phyloP scores from a whole-genome alignment of 352 stramenopile species.

The Globisporangium splendens region DNA sequence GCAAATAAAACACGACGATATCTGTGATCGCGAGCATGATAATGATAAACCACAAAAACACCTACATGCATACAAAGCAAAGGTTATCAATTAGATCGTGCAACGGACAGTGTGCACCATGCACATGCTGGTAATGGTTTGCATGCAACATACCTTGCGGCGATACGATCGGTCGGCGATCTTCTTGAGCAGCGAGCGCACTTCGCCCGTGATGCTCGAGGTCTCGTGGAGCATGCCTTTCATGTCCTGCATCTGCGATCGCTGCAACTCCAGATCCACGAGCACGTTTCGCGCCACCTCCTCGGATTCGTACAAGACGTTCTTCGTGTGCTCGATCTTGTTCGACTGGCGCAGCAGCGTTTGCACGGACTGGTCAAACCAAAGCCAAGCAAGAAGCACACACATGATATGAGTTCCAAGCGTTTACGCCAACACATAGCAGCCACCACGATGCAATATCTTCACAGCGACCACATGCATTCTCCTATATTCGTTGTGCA shows the following conservation, averaged over 20 bases:
- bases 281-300: slow-evolving; percentile 66
- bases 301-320: slow-evolving; percentile 61
- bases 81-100: too few relatives aligned
- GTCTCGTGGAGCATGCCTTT: slow-evolving; percentile 79
- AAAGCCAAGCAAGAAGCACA: too few relatives aligned
- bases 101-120: slow-evolving; percentile 1
- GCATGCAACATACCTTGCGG: slow-evolving; percentile 38
- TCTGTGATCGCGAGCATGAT: slow-evolving; percentile 60
- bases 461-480: not conserved
- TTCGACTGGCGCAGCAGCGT: slow-evolving; percentile 66
- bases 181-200: slow-evolving; percentile 59
- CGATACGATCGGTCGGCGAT: slow-evolving; percentile 70
- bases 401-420: too few relatives aligned
- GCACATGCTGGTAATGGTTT: not conserved
- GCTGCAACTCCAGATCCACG: slow-evolving; percentile 77
- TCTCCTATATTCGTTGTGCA: too few relatives aligned
- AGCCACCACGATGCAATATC: too few relatives aligned
- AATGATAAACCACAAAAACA: slow-evolving; percentile 70
- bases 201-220: slow-evolving; percentile 58
- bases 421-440: too few relatives aligned
- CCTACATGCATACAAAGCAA: slow-evolving; percentile 9
- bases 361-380: slow-evolving; percentile 42
- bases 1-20: slow-evolving; percentile 79
- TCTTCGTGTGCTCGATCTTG: slow-evolving; percentile 68
- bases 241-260: slow-evolving; percentile 76